Percentiles rank a stretch among this genome's conserved stretches.
phyloP scores from a whole-genome alignment of 495 filamentous ascomycete genomes.

The Lophiostoma macrostomum region DNA sequence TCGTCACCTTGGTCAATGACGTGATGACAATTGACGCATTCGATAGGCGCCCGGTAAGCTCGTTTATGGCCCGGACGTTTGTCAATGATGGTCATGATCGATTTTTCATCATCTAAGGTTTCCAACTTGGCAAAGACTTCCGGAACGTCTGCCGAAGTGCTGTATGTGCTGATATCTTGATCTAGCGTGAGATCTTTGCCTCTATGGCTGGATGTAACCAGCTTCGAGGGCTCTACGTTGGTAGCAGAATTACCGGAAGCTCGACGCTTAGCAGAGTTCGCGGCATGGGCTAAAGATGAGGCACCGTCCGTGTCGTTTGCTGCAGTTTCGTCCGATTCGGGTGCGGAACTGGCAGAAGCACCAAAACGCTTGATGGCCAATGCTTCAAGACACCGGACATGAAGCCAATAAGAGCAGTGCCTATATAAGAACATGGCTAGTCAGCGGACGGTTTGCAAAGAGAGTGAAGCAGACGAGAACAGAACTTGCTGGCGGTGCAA shows the following conservation, averaged over 20 bases:
- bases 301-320: not conserved
- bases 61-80: not conserved
- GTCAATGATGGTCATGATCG: not conserved
- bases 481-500: too few relatives aligned
- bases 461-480: too few relatives aligned
- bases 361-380: slow-evolving; percentile 49
- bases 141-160: not conserved
- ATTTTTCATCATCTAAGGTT: not conserved
- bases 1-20: too few relatives aligned
- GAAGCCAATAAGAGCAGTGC: slow-evolving; percentile 64
- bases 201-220: too few relatives aligned
- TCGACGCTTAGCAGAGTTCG: too few relatives aligned
- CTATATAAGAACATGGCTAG: too few relatives aligned
- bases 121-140: not conserved
- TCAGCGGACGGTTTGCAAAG: too few relatives aligned
- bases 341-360: slow-evolving; percentile 12
- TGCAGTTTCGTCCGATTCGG: not conserved
- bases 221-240: too few relatives aligned
- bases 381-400: slow-evolving; percentile 58
- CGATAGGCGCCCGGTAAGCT: not conserved
- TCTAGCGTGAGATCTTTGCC: too few relatives aligned
- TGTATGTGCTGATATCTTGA: not conserved
- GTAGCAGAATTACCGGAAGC: too few relatives aligned
- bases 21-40: not conserved
- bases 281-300: too few relatives aligned